Evolutionary conservation across 768 basidiomycete species (phyloP).

Genomic region (Cantharellus anzutake): DNA sequence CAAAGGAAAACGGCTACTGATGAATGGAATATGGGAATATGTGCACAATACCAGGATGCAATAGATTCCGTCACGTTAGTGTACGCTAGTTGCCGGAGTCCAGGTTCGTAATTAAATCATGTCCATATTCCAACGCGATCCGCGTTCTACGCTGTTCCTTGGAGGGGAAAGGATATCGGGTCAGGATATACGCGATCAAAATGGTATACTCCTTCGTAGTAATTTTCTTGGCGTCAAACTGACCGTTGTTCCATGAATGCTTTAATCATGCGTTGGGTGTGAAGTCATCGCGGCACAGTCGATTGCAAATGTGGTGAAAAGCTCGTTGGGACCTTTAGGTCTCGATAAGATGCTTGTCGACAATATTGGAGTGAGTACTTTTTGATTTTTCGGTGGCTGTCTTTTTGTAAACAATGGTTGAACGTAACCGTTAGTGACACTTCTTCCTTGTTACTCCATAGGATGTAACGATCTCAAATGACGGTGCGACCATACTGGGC

Average conservation of each 20-base stretch:
- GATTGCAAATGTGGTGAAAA: slow-evolving; percentile 95
- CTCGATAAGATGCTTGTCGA: slow-evolving; percentile 97
- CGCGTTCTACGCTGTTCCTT: slow-evolving; percentile 76
- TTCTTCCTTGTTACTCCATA: slow-evolving; percentile 16
- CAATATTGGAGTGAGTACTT: slow-evolving; percentile 68
- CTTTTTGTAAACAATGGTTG: neutral
- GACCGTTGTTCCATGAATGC: neutral
- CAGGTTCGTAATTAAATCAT: neutral
- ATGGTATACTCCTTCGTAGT: slow-evolving; percentile 34
- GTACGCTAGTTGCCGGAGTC: too few species aligned
- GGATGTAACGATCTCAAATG: slow-evolving; percentile 99
- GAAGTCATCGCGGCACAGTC: slow-evolving; percentile 87
- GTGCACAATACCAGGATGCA: too few species aligned
- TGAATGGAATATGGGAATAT: too few species aligned
- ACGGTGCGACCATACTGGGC: slow-evolving; percentile 96
- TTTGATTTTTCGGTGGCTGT: neutral
- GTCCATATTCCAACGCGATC: slow-evolving; percentile 81
- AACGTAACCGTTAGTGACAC: slow-evolving; percentile 1
- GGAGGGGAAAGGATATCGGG: slow-evolving; percentile 89
- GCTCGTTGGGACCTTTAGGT: slow-evolving; percentile 84
- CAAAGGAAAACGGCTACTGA: too few species aligned
- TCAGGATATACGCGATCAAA: slow-evolving; percentile 91
- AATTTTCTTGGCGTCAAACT: neutral
- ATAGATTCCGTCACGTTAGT: too few species aligned
- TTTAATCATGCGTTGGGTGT: neutral